Conservation (phyloP, 306 rosid species). For the Quercus engelmannii region DNA sequence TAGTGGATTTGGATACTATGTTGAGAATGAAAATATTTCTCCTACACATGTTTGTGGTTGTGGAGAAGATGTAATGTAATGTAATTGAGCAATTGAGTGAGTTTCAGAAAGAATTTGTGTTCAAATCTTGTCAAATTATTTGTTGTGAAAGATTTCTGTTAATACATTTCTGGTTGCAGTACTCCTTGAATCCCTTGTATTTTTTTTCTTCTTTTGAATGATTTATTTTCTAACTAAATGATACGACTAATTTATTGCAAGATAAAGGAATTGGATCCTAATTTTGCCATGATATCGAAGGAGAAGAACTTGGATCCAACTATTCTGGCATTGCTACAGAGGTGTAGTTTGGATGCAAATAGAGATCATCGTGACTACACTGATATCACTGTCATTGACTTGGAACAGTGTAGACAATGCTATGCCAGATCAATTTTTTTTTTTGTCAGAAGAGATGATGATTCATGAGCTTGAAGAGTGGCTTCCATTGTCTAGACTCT, state of each 20-base stretch:
- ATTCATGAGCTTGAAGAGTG: constrained; percentile 93
- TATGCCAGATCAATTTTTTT: constrained; percentile 72
- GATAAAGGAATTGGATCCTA: constrained; percentile 97
- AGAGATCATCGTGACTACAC: constrained; percentile 92
- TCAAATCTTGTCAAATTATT: too few species aligned
- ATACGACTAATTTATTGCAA: constrained; percentile 60
- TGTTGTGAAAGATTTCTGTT: too few species aligned
- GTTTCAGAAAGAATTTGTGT: too few species aligned
- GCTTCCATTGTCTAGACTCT: constrained; percentile 61
- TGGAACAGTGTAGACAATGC: constrained; percentile 75
- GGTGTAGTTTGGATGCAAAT: constrained; percentile 96
- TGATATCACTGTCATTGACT: constrained; percentile 57
- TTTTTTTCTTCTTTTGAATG: too few species aligned
- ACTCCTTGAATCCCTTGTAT: too few species aligned
- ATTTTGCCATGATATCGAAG: constrained; percentile 97
- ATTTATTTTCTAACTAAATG: too few species aligned
- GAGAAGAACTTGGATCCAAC: constrained; percentile 97
- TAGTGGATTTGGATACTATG: not conserved
- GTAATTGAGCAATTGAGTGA: too few species aligned
- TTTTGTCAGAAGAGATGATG: constrained; percentile 89
- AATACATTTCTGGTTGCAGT: too few species aligned
- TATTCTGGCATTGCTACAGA: constrained; percentile 86
- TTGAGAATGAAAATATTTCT: too few species aligned
- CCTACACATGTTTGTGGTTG: too few species aligned
- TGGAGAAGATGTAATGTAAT: too few species aligned